A percentile compares a stretch with the other conserved stretches of the same genome.
phyloP scores from a whole-genome alignment of 371 early-diverging fungal genomes.

The Cokeromyces recurvatus region DNA sequence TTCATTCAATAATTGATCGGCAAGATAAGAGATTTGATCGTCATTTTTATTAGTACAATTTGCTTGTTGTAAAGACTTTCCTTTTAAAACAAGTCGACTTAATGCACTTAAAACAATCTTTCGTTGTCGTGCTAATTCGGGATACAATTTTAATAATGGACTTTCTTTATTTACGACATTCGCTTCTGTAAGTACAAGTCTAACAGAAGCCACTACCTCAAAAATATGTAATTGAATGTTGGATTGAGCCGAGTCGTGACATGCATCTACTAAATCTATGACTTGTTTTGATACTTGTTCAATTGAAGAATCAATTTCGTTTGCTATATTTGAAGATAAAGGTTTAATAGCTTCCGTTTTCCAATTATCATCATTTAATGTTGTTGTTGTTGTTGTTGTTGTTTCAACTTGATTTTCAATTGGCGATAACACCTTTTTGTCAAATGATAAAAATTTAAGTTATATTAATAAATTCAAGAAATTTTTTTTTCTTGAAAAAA shows the following conservation, averaged over 20 bases:
- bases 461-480: no score
- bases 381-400: no score
- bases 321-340: no score
- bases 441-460: no score
- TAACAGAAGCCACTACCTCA: slow-evolving; percentile 36
- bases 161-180: slow-evolving; percentile 42
- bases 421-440: no score
- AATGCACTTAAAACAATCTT: slow-evolving; percentile 29
- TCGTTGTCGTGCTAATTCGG: slow-evolving; percentile 39
- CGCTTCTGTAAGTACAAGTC: slow-evolving; percentile 33
- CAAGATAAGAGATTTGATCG: slow-evolving; percentile 11
- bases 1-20: slow-evolving; percentile 28
- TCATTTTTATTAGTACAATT: slow-evolving; percentile 3
- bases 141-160: slow-evolving; percentile 27
- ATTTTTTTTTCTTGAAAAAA: no score
- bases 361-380: no score
- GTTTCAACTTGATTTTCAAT: no score
- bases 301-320: neutral
- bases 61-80: slow-evolving; percentile 24
- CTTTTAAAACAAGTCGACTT: slow-evolving; percentile 40
- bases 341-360: no score
- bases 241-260: slow-evolving; percentile 5
- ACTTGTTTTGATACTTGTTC: slow-evolving; percentile 11
- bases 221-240: slow-evolving; percentile 22
- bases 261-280: slow-evolving; percentile 22